Conservation (phyloP, 805 yeast genomes). For the Candida ascalaphidarum region DNA sequence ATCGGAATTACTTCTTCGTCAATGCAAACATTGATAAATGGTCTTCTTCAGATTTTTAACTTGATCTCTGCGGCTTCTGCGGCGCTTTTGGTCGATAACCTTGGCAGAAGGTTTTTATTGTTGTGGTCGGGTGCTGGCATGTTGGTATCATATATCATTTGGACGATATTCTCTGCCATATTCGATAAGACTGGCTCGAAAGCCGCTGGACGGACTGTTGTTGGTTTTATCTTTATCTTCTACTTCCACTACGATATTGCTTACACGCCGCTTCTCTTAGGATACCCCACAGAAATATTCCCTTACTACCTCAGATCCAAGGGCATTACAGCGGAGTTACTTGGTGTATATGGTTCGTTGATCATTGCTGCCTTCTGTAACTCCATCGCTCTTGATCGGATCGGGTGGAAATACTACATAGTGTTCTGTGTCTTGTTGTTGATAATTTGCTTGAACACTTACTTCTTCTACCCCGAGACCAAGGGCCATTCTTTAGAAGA, state of each 20-base stretch:
- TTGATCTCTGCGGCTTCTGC: constrained; percentile 1
- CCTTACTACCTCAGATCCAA: constrained; percentile 1
- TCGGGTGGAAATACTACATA: constrained; percentile 5
- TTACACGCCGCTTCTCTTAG: constrained; percentile 1
- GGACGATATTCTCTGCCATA: constrained; percentile 38
- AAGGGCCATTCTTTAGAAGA: constrained; percentile 30
- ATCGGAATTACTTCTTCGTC: neutral
- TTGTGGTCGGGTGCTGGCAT: constrained; percentile 25
- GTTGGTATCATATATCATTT: constrained; percentile 28
- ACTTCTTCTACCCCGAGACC: constrained; percentile 28
- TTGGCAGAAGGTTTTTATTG: constrained; percentile 29
- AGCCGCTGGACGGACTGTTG: constrained; percentile 34
- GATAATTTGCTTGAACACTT: constrained; percentile 18
- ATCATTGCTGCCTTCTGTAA: constrained; percentile 7
- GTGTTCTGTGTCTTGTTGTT: constrained; percentile 5
- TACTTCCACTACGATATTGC: constrained; percentile 31
- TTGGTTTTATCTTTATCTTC: constrained; percentile 44
- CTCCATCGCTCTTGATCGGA: constrained; percentile 14
- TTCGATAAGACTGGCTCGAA: constrained; percentile 34
- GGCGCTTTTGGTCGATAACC: constrained; percentile 12
- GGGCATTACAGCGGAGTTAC: constrained; percentile 9
- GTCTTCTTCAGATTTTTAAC: neutral
- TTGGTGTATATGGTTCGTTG: constrained; percentile 25
- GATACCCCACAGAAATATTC: constrained; percentile 2
- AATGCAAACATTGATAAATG: neutral